Evolutionary conservation across 441 rosid species (phyloP).

Genomic region (Populus hybrid): DNA sequence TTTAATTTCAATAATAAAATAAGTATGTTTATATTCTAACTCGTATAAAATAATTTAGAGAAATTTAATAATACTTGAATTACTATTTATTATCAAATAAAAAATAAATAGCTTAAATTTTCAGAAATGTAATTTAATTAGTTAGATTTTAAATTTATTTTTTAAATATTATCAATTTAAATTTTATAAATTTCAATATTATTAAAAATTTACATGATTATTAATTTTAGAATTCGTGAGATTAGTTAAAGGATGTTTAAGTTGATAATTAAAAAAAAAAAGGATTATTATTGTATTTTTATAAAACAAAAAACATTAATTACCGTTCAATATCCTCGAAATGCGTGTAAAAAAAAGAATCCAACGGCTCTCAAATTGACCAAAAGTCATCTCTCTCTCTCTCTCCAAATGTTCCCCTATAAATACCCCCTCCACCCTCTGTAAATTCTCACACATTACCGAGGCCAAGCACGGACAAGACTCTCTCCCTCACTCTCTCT

Average conservation of each 20-base stretch:
- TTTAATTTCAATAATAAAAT: too few relatives aligned
- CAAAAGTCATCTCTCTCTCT: background rate
- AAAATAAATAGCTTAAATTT: too few relatives aligned
- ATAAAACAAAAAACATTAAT: background rate
- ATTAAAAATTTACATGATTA: fast-evolving
- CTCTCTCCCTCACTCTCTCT: too few relatives aligned
- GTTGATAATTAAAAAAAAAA: too few relatives aligned
- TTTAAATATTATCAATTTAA: fast-evolving
- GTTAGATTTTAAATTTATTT: too few relatives aligned
- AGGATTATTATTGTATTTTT: background rate
- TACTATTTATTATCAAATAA: too few relatives aligned
- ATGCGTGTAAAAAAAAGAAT: background rate
- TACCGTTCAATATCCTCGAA: background rate
- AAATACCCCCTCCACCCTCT: background rate
- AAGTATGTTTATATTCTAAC: too few relatives aligned
- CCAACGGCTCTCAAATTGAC: conserved; percentile 6
- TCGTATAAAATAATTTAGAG: too few relatives aligned
- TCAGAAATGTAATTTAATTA: fast-evolving
- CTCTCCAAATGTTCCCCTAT: background rate
- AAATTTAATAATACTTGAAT: too few relatives aligned
- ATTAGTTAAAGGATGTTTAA: too few relatives aligned
- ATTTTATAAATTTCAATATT: too few relatives aligned
- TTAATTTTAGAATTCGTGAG: too few relatives aligned
- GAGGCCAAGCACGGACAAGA: background rate
- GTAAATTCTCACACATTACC: background rate